These are phyloP conservation scores for Solanum paucissectum DNA, from an alignment of 257 asterid species.

Conservation along the genomic window DNA sequence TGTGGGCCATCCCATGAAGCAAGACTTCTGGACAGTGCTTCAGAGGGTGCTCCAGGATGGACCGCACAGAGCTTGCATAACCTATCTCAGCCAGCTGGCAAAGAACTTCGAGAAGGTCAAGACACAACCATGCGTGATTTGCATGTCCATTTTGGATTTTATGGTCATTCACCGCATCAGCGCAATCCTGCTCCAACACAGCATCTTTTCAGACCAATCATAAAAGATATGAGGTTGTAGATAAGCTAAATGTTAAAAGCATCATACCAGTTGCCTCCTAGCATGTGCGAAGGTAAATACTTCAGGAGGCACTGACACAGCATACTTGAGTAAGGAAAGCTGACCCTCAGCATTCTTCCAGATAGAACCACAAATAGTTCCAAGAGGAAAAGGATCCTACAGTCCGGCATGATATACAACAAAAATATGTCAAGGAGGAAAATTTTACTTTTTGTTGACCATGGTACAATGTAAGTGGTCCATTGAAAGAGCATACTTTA, in stretches of 20 bases:
- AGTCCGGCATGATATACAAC: background rate
- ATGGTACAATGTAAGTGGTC: background rate
- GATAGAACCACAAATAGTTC: constrained; percentile 71
- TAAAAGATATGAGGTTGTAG: background rate
- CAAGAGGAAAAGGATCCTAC: constrained; percentile 92
- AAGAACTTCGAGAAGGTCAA: constrained; percentile 69
- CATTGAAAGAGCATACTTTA: background rate
- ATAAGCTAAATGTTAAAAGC: background rate
- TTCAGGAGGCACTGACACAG: constrained; percentile 75
- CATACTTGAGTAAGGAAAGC: constrained; percentile 75
- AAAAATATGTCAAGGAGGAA: background rate
- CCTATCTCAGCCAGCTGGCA: constrained; percentile 90
- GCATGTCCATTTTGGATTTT: constrained; percentile 42
- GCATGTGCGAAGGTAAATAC: constrained; percentile 81
- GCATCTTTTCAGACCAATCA: background rate
- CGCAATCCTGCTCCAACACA: constrained; percentile 38
- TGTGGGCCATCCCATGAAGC: constrained; percentile 87
- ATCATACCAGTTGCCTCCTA: constrained; percentile 63
- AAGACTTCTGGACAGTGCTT: constrained; percentile 71
- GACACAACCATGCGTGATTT: constrained; percentile 78
- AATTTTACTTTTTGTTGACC: background rate
- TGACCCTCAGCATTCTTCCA: constrained; percentile 99
- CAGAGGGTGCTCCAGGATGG: constrained; percentile 68
- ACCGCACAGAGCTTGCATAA: constrained; percentile 75
- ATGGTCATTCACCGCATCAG: constrained; percentile 45